Base-by-base conservation (phyloP, 129 eudicot genomes). In the Chrysanthemum seticuspe region DNA sequence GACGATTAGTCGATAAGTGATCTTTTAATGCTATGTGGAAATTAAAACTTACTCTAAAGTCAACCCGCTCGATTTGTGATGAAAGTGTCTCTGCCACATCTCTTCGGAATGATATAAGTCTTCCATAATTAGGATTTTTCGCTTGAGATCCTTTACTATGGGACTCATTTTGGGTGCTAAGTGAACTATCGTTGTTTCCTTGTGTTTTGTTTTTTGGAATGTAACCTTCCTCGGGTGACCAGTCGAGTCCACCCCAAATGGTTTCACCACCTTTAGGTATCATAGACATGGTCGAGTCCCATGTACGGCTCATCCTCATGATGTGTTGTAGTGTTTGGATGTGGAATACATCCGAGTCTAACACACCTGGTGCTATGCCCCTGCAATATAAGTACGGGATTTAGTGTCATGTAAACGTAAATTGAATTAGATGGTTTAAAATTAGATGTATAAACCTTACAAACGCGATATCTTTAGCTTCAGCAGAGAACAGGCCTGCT, bases 271-370 rank as follows among this genome's bases (percentile, higher is more conserved):
- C 99, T 94, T 82, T 94, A 12, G 99, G 99, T 76, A 94, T 75
- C 99, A 94, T 94, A 10, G 99, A 94, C 97, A 94, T 94, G 47
- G 96, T 94, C 6, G 99, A 83, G 85, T 95, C 99, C 99, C 99
- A 95, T 2, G 99, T 95, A 49, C 97, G 91, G 36, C 97, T 90
- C 99, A 95, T 88, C 80, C 74, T 86, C 99, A 95, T 95, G 45
- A 95, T 68, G 63, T 95, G 96, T 72, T 95, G 96, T 56, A 95
- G 77, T 6, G 93, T 90, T 71, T 90, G 97, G 76, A 94, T 70
- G 67, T 77, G 87, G 70, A 94, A 94, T 52, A 94, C 70, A 83
- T 94, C 99, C 61, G 83, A 76, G 50, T 94, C 94, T 73, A 94
- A 78, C 67, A 90, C 87, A 73, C 96, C 93, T 7, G 99, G 91